These are phyloP conservation scores for Pestalotiopsis sp. DNA, from an alignment of 2,329 filamentous ascomycete genomes.

Conservation along the genomic window DNA sequence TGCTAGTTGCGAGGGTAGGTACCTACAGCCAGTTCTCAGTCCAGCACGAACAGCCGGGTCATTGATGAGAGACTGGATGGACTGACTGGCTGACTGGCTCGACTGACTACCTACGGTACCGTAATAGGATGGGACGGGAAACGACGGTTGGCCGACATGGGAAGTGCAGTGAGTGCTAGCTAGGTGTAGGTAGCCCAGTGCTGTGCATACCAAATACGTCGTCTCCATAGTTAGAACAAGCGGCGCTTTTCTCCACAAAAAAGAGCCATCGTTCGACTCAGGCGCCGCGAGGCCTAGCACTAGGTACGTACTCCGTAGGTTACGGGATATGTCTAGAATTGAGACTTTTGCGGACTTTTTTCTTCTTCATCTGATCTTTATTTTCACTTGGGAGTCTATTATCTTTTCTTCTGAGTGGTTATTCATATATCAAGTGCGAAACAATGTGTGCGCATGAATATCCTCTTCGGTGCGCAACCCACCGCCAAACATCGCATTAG, in stretches of 20 bases:
- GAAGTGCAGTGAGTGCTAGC: neutral
- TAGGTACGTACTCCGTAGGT: too few relatives aligned
- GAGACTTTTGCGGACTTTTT: neutral
- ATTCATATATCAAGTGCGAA: too few relatives aligned
- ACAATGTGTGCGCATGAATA: too few relatives aligned
- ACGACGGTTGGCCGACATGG: neutral
- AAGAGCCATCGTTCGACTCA: constrained; percentile 8
- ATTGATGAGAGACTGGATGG: too few relatives aligned
- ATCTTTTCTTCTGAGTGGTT: neutral
- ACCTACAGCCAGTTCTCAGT: neutral
- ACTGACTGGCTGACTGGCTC: too few relatives aligned
- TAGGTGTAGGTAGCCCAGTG: neutral
- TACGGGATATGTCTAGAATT: neutral
- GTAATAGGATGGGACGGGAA: neutral
- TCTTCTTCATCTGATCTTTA: neutral
- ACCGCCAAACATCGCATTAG: too few relatives aligned
- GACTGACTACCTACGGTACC: too few relatives aligned
- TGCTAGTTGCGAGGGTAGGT: too few relatives aligned
- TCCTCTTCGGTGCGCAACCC: too few relatives aligned
- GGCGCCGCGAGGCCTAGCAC: neutral
- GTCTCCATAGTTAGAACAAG: neutral
- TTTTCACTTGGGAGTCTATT: neutral
- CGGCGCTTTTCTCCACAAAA: constrained; percentile 4
- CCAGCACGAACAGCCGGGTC: neutral
- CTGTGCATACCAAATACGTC: neutral